phyloP scores from a whole-genome alignment of 495 filamentous ascomycete genomes.

The Delitschia confertaspora region DNA sequence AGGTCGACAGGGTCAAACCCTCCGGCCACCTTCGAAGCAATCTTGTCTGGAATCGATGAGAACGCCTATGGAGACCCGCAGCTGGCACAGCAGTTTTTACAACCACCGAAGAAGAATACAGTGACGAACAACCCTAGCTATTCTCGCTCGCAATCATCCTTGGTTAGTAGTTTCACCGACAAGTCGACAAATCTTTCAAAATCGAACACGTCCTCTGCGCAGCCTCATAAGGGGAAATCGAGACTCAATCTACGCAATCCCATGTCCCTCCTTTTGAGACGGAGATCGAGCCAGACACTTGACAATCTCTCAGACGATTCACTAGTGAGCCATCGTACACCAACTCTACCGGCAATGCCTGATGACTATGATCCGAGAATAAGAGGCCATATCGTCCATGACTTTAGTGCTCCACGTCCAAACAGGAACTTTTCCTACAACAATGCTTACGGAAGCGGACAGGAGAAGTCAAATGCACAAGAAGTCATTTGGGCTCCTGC shows the following conservation, averaged over 20 bases:
- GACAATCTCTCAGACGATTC: conserved; percentile 29
- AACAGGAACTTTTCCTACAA: conserved; percentile 45
- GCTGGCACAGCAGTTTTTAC: conserved; percentile 17
- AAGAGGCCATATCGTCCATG: conserved; percentile 73
- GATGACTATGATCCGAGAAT: conserved; percentile 80
- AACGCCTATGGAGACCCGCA: no score
- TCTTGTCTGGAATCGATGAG: no score
- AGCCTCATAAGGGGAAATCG: conserved; percentile 41
- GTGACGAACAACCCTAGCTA: conserved; percentile 16
- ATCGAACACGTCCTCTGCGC: conserved; percentile 2
- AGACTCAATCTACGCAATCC: conserved; percentile 63
- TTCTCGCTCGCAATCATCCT: conserved; percentile 22
- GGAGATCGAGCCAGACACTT: conserved; percentile 42
- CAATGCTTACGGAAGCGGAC: conserved; percentile 25
- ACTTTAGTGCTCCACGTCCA: conserved; percentile 79
- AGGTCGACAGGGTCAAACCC: conserved; percentile 4
- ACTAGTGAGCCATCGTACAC: conserved; percentile 21
- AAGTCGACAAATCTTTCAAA: conserved; percentile 8
- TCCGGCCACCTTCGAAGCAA: conserved; percentile 2
- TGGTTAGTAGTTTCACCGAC: conserved; percentile 17
- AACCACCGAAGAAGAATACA: no score
- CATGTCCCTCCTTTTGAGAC: conserved; percentile 53
- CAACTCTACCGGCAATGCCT: conserved; percentile 41
- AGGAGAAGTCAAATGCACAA: background rate
- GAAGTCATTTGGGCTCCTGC: conserved; percentile 10